Evolutionary conservation across 257 asterid species (phyloP), one percentile per base, ranked within the genome.

Genomic region (Buddleja alternifolia): DNA sequence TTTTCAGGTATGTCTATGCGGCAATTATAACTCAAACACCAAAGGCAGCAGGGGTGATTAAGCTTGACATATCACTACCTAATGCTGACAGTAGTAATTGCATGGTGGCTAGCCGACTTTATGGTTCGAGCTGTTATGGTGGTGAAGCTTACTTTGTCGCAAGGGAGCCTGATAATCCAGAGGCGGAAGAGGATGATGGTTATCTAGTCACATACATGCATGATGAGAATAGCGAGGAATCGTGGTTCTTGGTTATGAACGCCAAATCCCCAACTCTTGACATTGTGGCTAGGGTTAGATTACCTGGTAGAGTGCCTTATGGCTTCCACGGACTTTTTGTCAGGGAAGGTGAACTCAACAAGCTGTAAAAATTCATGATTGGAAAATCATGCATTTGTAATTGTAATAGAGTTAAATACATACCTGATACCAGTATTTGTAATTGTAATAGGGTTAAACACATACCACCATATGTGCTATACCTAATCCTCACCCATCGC

Each of bases 291-390:
- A 73, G 50, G n/a, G 87, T 84, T 8, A 79, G 73, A 57, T 40
- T 84, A 51, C 90, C 87, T 3, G 67, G 19, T 7, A 74, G 90
- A 46, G 82, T 84, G n/a, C 90, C 90, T n/a, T 73, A 73, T 44
- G 90, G 90, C 21, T 84, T 84, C 47, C 87, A 84, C n/a, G 87
- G 85, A 0, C 66, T 84, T 7, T 84, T 82, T 20, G 76, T 84
- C 3, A 11, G 9, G 23, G 29, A 63, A 5, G 7, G 45, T 24
- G 29, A 63, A 10, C 69, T 63, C 44, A 15, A 45, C 9, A 44
- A 39, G 24, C 59, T 64, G 34, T 29, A 29, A 29, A 5, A 29
- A 29, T 29, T 29, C 5, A n/a, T n/a, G n/a, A n/a, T 29, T 29
- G 34, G 2, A 29, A n/a, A n/a, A n/a, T n/a, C 34, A 1, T 5